Evolutionary conservation across 2,329 filamentous ascomycete genomes (phyloP).

Genomic region (Penicillium sp.): DNA sequence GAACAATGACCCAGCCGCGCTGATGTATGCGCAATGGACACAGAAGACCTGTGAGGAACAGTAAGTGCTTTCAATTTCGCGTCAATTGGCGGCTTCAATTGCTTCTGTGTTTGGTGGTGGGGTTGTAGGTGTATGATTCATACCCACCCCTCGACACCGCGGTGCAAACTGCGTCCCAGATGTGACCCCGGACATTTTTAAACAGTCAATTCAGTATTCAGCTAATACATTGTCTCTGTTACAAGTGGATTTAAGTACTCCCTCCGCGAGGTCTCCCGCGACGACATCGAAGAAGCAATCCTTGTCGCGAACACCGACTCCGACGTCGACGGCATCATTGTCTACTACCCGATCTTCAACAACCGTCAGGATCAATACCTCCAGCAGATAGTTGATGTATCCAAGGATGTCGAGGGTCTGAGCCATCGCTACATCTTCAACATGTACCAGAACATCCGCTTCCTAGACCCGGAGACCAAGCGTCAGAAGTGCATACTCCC

Average conservation of each 20-base stretch:
- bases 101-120: conserved; percentile 14
- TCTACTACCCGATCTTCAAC: conserved; percentile 98
- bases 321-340: conserved; percentile 80
- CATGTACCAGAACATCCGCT: conserved; percentile 99
- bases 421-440: conserved; percentile 95
- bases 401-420: conserved; percentile 94
- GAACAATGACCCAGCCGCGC: conserved; percentile 83
- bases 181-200: too few relatives aligned
- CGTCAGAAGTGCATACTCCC: conserved; percentile 90
- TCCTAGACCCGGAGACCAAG: conserved; percentile 65
- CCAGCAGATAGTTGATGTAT: conserved; percentile 84
- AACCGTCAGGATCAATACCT: conserved; percentile 88
- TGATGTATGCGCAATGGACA: conserved; percentile 95
- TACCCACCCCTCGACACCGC: conserved; percentile 22
- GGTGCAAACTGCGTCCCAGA: too few relatives aligned
- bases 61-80: conserved; percentile 56
- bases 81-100: conserved; percentile 8
- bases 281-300: conserved; percentile 85
- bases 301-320: conserved; percentile 77
- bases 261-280: conserved; percentile 77
- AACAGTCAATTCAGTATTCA: too few relatives aligned
- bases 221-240: background rate
- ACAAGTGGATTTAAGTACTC: conserved; percentile 83
- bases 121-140: conserved; percentile 21
- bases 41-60: conserved; percentile 95